Conservation (phyloP, 2,329 filamentous ascomycete species). For the Calcarisporium arbuscula region DNA sequence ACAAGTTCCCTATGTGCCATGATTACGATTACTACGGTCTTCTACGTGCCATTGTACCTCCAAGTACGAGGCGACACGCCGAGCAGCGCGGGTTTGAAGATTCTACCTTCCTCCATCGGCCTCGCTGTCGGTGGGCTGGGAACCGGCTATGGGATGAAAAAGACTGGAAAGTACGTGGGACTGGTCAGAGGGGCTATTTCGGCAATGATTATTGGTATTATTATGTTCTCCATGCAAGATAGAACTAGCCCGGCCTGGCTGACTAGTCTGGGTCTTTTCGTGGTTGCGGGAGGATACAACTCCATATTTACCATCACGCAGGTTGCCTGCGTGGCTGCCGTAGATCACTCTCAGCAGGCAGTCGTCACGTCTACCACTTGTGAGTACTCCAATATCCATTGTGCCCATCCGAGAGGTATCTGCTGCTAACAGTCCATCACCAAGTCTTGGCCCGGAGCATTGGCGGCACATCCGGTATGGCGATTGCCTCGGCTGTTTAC, state of each 20-base stretch:
- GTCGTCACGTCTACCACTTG: constrained; percentile 80
- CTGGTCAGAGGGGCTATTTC: constrained; percentile 46
- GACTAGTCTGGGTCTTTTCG: constrained; percentile 60
- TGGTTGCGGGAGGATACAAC: constrained; percentile 70
- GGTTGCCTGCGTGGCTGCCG: constrained; percentile 73
- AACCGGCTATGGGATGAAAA: constrained; percentile 69
- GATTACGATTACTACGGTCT: constrained; percentile 66
- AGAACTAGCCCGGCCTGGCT: constrained; percentile 53
- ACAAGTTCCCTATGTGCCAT: constrained; percentile 75
- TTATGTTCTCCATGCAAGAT: constrained; percentile 46
- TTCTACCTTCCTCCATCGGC: constrained; percentile 68
- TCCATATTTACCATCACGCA: constrained; percentile 77
- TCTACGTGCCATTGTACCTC: constrained; percentile 79
- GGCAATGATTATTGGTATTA: constrained; percentile 37
- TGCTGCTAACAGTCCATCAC: constrained; percentile 11
- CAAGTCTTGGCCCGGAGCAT: constrained; percentile 37
- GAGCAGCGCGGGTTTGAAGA: constrained; percentile 62
- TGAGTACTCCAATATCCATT: constrained; percentile 24
- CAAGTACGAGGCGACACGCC: constrained; percentile 69
- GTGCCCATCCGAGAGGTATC: constrained; percentile 3
- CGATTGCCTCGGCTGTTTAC: constrained; percentile 67
- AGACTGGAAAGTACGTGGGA: constrained; percentile 65
- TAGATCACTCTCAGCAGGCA: constrained; percentile 78
- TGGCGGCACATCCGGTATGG: constrained; percentile 43
- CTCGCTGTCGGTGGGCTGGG: constrained; percentile 64